phyloP scores from a whole-genome alignment of 2,329 filamentous ascomycete genomes.

The Cercospora sesami region DNA sequence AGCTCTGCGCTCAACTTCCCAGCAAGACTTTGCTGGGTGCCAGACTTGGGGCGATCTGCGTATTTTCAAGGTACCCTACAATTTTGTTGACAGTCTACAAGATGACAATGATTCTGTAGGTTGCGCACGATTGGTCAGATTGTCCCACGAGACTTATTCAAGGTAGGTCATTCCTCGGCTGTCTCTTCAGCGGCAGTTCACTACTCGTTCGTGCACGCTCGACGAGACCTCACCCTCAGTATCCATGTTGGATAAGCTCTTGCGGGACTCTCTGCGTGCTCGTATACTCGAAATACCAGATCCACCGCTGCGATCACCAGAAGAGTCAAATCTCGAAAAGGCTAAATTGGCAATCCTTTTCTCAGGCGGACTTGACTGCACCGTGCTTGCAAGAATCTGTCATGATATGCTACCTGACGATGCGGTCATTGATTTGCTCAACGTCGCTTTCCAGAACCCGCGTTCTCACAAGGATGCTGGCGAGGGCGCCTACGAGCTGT shows the following conservation, averaged over 20 bases:
- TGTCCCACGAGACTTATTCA: slow-evolving; percentile 32
- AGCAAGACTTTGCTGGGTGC: not conserved
- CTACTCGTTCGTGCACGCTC: slow-evolving; percentile 20
- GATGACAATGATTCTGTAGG: slow-evolving; percentile 29
- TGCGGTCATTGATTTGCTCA: slow-evolving; percentile 81
- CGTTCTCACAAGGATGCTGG: slow-evolving; percentile 49
- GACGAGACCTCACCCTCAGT: slow-evolving; percentile 30
- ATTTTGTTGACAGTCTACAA: slow-evolving; percentile 10
- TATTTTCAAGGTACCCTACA: slow-evolving; percentile 27
- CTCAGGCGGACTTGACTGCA: slow-evolving; percentile 92
- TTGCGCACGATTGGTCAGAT: slow-evolving; percentile 13
- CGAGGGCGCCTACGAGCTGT: slow-evolving; percentile 67
- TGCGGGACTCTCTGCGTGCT: slow-evolving; percentile 32
- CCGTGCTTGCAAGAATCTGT: slow-evolving; percentile 75
- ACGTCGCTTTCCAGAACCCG: slow-evolving; percentile 97
- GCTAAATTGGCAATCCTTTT: slow-evolving; percentile 77
- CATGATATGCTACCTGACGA: slow-evolving; percentile 71
- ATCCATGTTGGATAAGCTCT: slow-evolving; percentile 23
- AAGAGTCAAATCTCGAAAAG: slow-evolving; percentile 18
- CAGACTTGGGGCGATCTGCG: slow-evolving; percentile 14
- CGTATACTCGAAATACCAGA: slow-evolving; percentile 63
- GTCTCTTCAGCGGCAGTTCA: slow-evolving; percentile 30
- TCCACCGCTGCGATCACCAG: slow-evolving; percentile 17
- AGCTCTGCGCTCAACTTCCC: not conserved
- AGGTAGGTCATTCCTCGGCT: slow-evolving; percentile 40